Percentiles rank a stretch among this genome's conserved stretches.
Evolutionary conservation across 2,329 filamentous ascomycete genomes (phyloP).

Genomic region (Colletotrichum endophyticum): DNA sequence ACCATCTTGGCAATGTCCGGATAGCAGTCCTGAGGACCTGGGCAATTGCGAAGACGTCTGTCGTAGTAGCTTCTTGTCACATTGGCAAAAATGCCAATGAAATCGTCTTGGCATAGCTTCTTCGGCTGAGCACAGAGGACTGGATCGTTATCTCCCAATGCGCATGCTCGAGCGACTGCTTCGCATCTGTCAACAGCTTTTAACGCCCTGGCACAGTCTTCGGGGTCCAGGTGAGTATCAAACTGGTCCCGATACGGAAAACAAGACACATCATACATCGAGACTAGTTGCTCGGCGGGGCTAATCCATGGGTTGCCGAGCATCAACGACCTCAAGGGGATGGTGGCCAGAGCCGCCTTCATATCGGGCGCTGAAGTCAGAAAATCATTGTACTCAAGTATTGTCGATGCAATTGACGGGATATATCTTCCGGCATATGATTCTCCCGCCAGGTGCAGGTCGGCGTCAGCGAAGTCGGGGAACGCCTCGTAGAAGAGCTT

Average conservation of each 20-base stretch:
- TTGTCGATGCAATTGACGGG: background rate
- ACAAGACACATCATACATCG: conserved; percentile 3
- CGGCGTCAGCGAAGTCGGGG: background rate
- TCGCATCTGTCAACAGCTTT: background rate
- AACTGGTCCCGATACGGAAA: background rate
- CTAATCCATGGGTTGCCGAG: background rate
- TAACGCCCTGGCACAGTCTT: background rate
- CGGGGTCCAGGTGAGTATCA: background rate
- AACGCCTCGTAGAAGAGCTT: background rate
- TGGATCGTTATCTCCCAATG: background rate
- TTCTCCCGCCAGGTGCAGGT: background rate
- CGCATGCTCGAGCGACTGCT: background rate
- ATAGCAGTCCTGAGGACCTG: background rate
- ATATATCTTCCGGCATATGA: conserved; percentile 3
- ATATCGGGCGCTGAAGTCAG: background rate
- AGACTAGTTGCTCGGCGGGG: background rate
- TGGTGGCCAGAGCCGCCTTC: background rate
- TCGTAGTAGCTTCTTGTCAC: background rate
- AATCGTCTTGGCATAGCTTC: background rate
- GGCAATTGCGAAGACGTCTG: background rate
- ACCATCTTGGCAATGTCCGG: background rate
- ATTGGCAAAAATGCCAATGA: background rate
- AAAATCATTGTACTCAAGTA: background rate
- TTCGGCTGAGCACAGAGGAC: background rate
- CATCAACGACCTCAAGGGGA: background rate